Base-by-base conservation (phyloP, 2,329 filamentous ascomycete genomes). In the Epichloe sibirici region DNA sequence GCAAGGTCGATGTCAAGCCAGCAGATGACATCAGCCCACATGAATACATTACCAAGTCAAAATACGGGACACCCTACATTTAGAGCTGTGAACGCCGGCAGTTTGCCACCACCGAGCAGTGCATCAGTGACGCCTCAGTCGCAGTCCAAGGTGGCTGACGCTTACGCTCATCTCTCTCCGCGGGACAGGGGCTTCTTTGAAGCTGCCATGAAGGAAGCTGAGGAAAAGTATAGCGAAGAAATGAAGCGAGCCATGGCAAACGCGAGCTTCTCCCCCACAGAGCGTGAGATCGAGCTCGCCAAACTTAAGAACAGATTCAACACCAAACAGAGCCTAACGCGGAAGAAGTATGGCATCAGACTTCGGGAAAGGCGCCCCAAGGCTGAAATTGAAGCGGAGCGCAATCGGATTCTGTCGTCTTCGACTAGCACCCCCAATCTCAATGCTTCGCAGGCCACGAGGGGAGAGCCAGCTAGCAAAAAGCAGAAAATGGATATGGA, bases 261-360 rank as follows among this genome's bases (percentile, higher is more conserved):
- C 53, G 2, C 9, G 21, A 37, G 17, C 65, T 76, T 9, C 51
- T 59, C 0, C 67, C 74, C 74, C 39, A 62, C 65, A 2, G 57
- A 63, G 53, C 43, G 61, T 59, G 56, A 65, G 59, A 48, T 66
- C 57, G 54, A 56, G 46, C 49, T 79, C 0, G 67, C 70, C 0
- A 71, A 66, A 9, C 58, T 80, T 1, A 73, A 73, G 42, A 81
- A 80, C 56, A 71, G 71, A 3, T 78, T 76, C 57, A 74, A 74
- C 44, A 79, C 76, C 3, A 78, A 77, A 53, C 76, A 79, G 60
- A 79, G 75, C 51, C 70, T 70, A n/a, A 74, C 78, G 3, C 72
- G 78, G 12, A 81, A 78, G 60, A 79, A 73, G 55, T 81, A 74
- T 55, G 78, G 78, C n/a, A 76, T 82, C 35, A 70, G 71, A 2